Evolutionary conservation across 192 early-diverging fungal genomes (phyloP).

Genomic region (Coemansia sp.): DNA sequence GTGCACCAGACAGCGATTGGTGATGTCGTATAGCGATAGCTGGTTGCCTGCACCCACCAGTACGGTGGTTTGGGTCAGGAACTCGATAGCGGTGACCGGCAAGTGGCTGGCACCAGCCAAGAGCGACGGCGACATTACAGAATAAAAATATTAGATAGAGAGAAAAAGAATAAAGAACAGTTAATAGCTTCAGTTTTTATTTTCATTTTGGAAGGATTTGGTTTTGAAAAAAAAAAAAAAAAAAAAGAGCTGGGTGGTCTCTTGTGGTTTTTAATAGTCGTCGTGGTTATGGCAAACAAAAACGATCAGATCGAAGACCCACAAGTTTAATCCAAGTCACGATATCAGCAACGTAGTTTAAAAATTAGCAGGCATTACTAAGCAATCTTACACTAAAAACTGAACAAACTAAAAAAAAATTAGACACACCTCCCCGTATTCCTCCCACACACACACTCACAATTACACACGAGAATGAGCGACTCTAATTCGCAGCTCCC

Average conservation of each 20-base stretch:
- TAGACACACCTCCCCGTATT: slow-evolving; percentile 1
- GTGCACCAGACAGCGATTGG: background rate
- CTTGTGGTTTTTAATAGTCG: background rate
- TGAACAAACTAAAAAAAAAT: background rate
- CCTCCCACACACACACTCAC: no score
- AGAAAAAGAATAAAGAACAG: background rate
- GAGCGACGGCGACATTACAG: background rate
- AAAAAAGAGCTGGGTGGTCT: no score
- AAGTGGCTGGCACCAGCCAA: background rate
- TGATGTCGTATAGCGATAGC: slow-evolving; percentile 36
- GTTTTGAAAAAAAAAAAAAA: background rate
- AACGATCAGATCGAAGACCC: no score
- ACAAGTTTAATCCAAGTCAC: no score
- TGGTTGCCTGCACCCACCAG: slow-evolving; percentile 50
- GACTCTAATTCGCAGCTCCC: background rate
- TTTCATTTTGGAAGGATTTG: no score
- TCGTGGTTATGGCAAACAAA: no score
- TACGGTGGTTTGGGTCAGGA: slow-evolving; percentile 33
- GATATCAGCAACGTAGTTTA: no score
- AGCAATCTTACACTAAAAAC: no score
- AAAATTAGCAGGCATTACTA: no score
- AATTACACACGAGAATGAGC: background rate
- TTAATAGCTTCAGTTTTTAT: no score
- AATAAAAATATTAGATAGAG: background rate
- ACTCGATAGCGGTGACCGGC: slow-evolving; percentile 52